Conservation (phyloP, 208 protist species). For the Sergeia podlipaevii region DNA sequence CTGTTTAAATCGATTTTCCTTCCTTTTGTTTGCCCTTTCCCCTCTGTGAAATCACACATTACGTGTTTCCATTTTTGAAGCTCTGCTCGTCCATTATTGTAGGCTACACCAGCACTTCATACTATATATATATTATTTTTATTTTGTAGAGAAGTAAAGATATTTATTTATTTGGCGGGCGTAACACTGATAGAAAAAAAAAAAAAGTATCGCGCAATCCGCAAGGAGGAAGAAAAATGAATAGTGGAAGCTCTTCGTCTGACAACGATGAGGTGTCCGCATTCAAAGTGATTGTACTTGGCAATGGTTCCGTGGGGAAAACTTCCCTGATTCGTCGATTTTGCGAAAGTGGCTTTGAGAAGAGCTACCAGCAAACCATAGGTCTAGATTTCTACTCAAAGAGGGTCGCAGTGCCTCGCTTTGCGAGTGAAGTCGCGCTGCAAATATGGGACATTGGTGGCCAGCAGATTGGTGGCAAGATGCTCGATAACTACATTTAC, state of each 20-base stretch:
- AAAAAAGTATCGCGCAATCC: background rate
- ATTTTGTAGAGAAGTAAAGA: background rate
- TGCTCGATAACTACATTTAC: slow-evolving; percentile 94
- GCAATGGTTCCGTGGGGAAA: slow-evolving; percentile 91
- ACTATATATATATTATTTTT: slow-evolving; percentile 1
- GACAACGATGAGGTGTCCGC: slow-evolving; percentile 32
- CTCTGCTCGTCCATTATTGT: too few relatives aligned
- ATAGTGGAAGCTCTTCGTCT: slow-evolving; percentile 60
- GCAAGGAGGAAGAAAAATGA: slow-evolving; percentile 48
- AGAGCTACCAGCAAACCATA: slow-evolving; percentile 94
- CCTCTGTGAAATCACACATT: too few relatives aligned
- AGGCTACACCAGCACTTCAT: too few relatives aligned
- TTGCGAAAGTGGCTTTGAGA: slow-evolving; percentile 76
- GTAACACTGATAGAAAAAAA: too few relatives aligned
- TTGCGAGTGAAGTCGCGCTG: slow-evolving; percentile 52
- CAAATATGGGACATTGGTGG: slow-evolving; percentile 96
- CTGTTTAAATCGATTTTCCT: too few relatives aligned
- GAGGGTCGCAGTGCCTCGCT: slow-evolving; percentile 67
- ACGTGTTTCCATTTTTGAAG: too few relatives aligned
- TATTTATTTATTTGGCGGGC: too few relatives aligned
- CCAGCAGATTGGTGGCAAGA: slow-evolving; percentile 92
- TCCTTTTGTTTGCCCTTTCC: too few relatives aligned
- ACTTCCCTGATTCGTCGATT: slow-evolving; percentile 90
- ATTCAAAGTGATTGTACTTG: slow-evolving; percentile 77
- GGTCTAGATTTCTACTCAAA: slow-evolving; percentile 96